phyloP scores from a whole-genome alignment of 768 basidiomycete species.

The Mycena rosella region DNA sequence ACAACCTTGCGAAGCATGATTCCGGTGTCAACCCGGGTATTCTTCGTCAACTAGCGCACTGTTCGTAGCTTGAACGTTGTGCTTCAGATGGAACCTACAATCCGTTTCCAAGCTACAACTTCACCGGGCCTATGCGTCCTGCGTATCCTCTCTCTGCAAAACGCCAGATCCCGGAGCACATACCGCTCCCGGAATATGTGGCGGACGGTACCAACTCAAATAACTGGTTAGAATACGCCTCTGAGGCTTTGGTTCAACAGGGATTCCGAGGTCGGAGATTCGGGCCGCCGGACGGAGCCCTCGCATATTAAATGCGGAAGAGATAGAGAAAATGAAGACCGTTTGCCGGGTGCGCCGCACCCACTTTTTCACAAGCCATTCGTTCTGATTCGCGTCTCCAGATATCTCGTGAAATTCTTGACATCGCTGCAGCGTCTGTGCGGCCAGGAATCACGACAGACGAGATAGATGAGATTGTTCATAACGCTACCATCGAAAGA shows the following conservation, averaged over 20 bases:
- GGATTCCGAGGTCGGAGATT: constrained; percentile 70
- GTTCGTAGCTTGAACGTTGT: constrained; percentile 1
- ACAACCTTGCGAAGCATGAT: constrained; percentile 66
- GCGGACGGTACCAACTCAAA: constrained; percentile 51
- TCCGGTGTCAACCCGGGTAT: constrained; percentile 23
- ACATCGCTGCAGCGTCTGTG: constrained; percentile 89
- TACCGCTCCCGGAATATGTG: constrained; percentile 91
- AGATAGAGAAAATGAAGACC: constrained; percentile 90
- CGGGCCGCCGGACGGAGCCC: constrained; percentile 71
- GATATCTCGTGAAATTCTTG: constrained; percentile 95
- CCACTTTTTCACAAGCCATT: too few species aligned
- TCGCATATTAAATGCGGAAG: constrained; percentile 73
- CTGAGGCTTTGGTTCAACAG: constrained; percentile 50
- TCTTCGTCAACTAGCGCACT: constrained; percentile 3
- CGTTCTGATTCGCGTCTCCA: constrained; percentile 47
- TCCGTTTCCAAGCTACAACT: constrained; percentile 81
- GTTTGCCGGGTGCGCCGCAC: constrained; percentile 79
- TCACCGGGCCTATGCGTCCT: constrained; percentile 86
- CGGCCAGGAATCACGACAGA: constrained; percentile 96
- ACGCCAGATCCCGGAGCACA: constrained; percentile 84
- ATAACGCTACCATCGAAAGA: constrained; percentile 90
- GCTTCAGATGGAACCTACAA: constrained; percentile 79
- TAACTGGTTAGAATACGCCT: constrained; percentile 21
- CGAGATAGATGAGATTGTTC: constrained; percentile 93
- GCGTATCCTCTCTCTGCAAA: constrained; percentile 89